These are phyloP conservation scores for Microascus cirrosus DNA, from an alignment of 2,329 filamentous ascomycete species.

Conservation along the genomic window DNA sequence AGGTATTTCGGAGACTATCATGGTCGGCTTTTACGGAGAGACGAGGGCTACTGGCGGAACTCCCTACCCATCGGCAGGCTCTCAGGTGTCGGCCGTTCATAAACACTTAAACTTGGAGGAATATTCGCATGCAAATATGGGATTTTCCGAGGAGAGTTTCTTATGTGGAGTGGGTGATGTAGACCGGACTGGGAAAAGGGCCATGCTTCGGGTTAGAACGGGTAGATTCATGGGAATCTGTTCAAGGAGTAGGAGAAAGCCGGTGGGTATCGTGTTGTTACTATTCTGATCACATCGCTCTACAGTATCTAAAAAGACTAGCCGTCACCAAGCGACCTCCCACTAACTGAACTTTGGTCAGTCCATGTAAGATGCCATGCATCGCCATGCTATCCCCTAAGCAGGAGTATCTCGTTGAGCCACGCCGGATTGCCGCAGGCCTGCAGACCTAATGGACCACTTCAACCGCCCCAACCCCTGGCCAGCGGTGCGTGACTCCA, in stretches of 20 bases:
- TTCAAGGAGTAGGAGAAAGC: background rate
- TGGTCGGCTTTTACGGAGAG: background rate
- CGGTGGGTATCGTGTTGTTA: background rate
- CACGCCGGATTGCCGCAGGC: too few species aligned
- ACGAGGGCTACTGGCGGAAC: background rate
- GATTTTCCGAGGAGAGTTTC: background rate
- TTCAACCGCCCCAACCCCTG: too few species aligned
- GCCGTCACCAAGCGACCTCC: too few species aligned
- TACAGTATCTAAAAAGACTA: background rate
- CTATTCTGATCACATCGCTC: background rate
- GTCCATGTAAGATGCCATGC: too few species aligned
- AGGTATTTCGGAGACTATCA: background rate
- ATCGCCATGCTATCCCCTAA: too few species aligned
- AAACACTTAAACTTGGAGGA: background rate
- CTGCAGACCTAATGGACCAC: too few species aligned
- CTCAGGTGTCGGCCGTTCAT: background rate
- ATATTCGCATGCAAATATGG: background rate
- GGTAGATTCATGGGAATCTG: background rate
- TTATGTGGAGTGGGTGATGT: background rate
- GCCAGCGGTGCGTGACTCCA: too few species aligned
- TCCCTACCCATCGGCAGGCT: background rate
- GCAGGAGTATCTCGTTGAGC: too few species aligned
- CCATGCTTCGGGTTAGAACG: background rate
- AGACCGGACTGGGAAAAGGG: background rate
- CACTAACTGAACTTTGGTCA: too few species aligned